Base-by-base conservation (phyloP, 2,329 filamentous ascomycete genomes). In the Botryotinia globosa region DNA sequence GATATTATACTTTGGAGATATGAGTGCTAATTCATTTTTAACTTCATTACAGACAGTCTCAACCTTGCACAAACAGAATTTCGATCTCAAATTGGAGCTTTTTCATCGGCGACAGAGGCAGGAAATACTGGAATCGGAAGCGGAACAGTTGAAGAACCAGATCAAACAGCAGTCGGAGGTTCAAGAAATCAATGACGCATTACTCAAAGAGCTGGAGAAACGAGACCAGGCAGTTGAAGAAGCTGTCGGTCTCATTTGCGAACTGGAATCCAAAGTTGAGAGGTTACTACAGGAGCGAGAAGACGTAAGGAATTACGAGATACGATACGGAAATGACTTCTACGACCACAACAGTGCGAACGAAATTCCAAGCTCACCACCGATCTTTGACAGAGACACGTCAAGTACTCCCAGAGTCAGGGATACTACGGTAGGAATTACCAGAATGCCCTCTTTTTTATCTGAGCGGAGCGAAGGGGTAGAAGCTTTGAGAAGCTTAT, bases 1-100 rank as follows among this genome's bases (percentile, higher is more conserved):
- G 22, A 72, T 62, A 22, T 71, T 67, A 71, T 77, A 75, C 58
- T 58, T 54, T 59, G 64, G 32, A 25, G n/a, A 42, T 22, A 16
- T 29, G 29, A 16, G 10, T 59, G 29, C 69, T 72, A 39, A 72
- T 45, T 67, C 12, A 22, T 22, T 32, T 9, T 2, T 20, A 4
- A 32, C 34, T 34, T 37, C 18, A 6, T 44, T 61, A 18, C 66
- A 91, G 86, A 88, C 90, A 71, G 82, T 93, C 69, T 91, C 91
- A 7, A 90, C 85, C 1, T 82, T 93, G 34, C 89, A 91, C 80
- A 94, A 94, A 79, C 88, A 92, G 81, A 94, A 93, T 78, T 94
- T 93, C 76, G 91, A 92, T 76, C 84, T 94, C 59, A 93, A 94
- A 80, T 84, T 93, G 45, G 91, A 93, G 79, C 81, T 94, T 1